These are phyloP conservation scores for Aciculosporium take DNA, from an alignment of 2,329 filamentous ascomycete genomes.

Conservation along the genomic window DNA sequence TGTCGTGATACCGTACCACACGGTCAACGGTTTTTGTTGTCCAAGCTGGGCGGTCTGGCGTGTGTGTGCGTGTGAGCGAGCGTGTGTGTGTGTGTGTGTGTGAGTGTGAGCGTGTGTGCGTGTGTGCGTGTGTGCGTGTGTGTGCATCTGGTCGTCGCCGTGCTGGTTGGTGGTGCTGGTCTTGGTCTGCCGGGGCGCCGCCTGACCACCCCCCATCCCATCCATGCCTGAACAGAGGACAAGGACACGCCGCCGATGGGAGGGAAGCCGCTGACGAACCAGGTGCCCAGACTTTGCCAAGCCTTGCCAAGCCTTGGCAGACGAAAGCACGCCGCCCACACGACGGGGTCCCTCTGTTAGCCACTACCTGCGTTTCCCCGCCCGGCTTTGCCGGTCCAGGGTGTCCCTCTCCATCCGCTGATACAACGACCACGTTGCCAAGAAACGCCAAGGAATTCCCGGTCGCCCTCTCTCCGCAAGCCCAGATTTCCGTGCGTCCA, in stretches of 20 bases:
- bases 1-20: neutral
- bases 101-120: too few species aligned
- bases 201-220: too few species aligned
- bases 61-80: neutral
- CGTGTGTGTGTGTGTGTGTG: neutral
- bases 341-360: slow-evolving; percentile 8
- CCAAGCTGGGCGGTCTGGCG: neutral
- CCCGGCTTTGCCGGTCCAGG: neutral
- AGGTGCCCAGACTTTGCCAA: slow-evolving; percentile 25
- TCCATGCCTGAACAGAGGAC: too few species aligned
- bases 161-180: too few species aligned
- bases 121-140: neutral
- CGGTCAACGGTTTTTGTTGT: neutral
- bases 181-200: too few species aligned
- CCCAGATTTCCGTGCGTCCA: slow-evolving; percentile 20
- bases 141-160: too few species aligned
- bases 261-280: slow-evolving; percentile 15
- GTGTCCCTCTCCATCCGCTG: slow-evolving; percentile 5
- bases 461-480: slow-evolving; percentile 22
- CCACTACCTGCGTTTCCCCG: neutral
- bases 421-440: slow-evolving; percentile 14
- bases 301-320: slow-evolving; percentile 24
- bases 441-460: slow-evolving; percentile 23
- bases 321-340: slow-evolving; percentile 14
- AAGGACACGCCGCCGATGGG: slow-evolving; percentile 14